Conservation (phyloP, 192 early-diverging fungal species). For the Funneliformis mosseae region DNA sequence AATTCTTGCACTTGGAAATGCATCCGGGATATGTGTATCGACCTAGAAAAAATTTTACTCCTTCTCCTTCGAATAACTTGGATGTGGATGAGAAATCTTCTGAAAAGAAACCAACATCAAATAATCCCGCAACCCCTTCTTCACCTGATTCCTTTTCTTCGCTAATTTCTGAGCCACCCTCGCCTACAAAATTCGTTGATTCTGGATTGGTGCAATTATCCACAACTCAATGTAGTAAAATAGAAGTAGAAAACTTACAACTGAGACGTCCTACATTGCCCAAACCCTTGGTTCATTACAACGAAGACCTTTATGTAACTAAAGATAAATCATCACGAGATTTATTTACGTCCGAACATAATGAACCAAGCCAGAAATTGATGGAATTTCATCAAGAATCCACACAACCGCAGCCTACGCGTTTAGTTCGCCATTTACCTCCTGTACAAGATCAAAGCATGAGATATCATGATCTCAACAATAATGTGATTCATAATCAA, state of each 20-base stretch:
- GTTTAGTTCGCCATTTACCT: background rate
- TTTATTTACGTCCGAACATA: background rate
- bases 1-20: conserved; percentile 31
- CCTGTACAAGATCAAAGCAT: background rate
- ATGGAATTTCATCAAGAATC: background rate
- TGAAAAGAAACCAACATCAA: too few species aligned
- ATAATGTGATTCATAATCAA: too few species aligned
- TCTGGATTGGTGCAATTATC: background rate
- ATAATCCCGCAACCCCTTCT: too few species aligned
- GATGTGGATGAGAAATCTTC: too few species aligned
- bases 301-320: background rate
- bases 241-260: too few species aligned
- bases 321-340: too few species aligned
- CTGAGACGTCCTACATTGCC: background rate
- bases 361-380: background rate
- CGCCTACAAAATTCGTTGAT: background rate
- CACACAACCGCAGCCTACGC: background rate
- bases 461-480: background rate
- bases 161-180: background rate
- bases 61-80: too few species aligned
- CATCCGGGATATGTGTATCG: conserved; percentile 34
- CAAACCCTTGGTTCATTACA: background rate
- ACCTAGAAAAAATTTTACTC: conserved; percentile 18
- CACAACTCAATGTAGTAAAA: background rate
- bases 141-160: background rate